A percentile compares a stretch with the other conserved stretches of the same genome.
Conservation (phyloP, 352 stramenopile genomes). For the Phytophthora brassicae region DNA sequence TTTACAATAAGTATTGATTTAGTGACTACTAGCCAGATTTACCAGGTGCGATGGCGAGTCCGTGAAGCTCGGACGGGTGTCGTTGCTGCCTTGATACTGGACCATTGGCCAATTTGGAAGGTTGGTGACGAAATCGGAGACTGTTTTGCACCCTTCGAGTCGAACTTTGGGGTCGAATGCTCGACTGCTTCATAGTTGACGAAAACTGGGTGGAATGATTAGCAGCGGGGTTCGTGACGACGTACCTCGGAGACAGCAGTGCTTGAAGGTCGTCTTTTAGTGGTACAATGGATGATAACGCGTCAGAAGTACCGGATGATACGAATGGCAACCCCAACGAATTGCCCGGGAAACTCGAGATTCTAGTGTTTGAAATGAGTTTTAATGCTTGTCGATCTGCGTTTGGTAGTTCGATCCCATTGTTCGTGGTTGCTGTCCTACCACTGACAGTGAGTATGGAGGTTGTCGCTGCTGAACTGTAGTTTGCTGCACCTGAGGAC, state of each 20-base stretch:
- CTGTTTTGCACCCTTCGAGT: slow-evolving; percentile 14
- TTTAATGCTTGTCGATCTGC: slow-evolving; percentile 11
- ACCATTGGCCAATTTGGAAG: slow-evolving; percentile 10
- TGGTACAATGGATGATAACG: not conserved
- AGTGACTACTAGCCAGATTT: not conserved
- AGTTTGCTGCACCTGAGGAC: not conserved
- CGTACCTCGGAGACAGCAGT: slow-evolving; percentile 25
- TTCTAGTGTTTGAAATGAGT: not conserved
- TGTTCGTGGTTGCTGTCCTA: slow-evolving; percentile 4
- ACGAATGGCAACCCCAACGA: not conserved
- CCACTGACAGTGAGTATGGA: slow-evolving; percentile 22
- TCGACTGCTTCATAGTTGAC: slow-evolving; percentile 22
- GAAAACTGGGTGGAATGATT: slow-evolving; percentile 7
- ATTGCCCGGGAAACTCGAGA: not conserved
- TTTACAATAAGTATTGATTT: too few species aligned
- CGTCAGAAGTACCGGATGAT: not conserved
- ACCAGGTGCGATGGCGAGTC: slow-evolving; percentile 8
- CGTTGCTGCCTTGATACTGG: slow-evolving; percentile 11
- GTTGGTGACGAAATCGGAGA: slow-evolving; percentile 15
- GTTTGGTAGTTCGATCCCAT: slow-evolving; percentile 1
- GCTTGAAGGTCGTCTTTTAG: slow-evolving; percentile 23
- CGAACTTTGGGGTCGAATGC: slow-evolving; percentile 18
- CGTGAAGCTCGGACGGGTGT: slow-evolving; percentile 16
- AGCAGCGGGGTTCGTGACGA: slow-evolving; percentile 13
- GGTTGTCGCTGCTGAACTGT: not conserved